Base-by-base conservation (phyloP, 495 filamentous ascomycete genomes). In the Penicillium lagena region DNA sequence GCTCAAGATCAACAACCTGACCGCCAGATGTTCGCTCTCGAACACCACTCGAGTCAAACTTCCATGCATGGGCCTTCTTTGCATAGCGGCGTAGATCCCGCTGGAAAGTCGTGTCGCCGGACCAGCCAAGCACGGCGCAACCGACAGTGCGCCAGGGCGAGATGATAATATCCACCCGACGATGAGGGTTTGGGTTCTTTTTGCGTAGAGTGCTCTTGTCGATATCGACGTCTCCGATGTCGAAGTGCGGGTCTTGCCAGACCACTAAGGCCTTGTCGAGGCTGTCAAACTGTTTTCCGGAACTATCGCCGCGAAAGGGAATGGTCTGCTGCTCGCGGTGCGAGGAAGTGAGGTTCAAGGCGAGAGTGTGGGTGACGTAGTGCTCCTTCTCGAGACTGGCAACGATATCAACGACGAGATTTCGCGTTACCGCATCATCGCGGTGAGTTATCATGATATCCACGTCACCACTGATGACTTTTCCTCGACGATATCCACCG, bases 161-260 rank as follows among this genome's bases (percentile, higher is more conserved):
- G 45, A 97, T 75, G 56, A 99, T 95, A 48, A 99, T 95, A 57
- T 97, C 91, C 7, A 99, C 90, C 12, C 90, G 74, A 13, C 89
- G 78, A 55, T 96, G 90, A 6, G 72, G 73, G 54, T 91, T 89
- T 0, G 81, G 77, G 45, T 91, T 67, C 10, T 35, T 47, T 42
- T 51, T 47, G 3, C 22, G 17, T 9, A 42, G 37, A 9, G 17
- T 30, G 14, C 49, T 39, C 9, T 45, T 13, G 14, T 29, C 9
- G 4, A 43, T 28, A 7, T 22, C 36, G 11, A 33, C 13, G 9
- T 44, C 43, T 14, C 13, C 17, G 15, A 46, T 13, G 4, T 45
- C 42, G 27, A 63, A 86, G 6, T 62, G n/a, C 0, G 84, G 82
- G 51, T 90, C 78, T 56, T 94, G 91, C 93, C 93, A 99, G 1